Evolutionary conservation across 2,329 filamentous ascomycete genomes (phyloP).

Genomic region (Hypocreales sp.): DNA sequence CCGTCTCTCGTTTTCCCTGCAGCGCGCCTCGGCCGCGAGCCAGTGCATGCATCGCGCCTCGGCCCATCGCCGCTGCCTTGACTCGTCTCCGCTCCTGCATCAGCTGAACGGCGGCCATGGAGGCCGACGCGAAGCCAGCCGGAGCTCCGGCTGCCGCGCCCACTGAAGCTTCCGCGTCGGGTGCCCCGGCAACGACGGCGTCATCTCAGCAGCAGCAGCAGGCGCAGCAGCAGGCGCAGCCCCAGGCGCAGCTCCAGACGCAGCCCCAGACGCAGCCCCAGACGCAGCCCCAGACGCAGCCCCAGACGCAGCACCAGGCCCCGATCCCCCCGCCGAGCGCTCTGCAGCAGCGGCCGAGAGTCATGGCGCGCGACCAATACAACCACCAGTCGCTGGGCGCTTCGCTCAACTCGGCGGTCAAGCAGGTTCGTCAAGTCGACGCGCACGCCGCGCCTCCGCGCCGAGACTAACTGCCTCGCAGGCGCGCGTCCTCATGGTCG

Average conservation of each 20-base stretch:
- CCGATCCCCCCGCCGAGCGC: constrained; percentile 7
- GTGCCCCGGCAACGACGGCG: not conserved
- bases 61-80: too few species aligned
- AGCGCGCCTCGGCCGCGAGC: too few species aligned
- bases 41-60: too few species aligned
- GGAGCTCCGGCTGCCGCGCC: not conserved
- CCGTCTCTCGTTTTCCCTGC: too few species aligned
- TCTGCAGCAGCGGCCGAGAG: constrained; percentile 11
- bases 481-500: constrained; percentile 84
- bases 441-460: not conserved
- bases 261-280: not conserved
- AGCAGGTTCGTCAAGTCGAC: constrained; percentile 55
- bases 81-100: too few species aligned
- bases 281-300: not conserved
- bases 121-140: not conserved
- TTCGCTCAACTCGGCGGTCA: constrained; percentile 47
- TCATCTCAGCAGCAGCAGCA: not conserved
- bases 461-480: constrained; percentile 23
- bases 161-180: not conserved
- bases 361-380: constrained; percentile 32
- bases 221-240: not conserved
- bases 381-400: constrained; percentile 53
- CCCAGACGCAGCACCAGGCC: constrained; percentile 3
- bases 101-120: constrained; percentile 1
- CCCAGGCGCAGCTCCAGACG: constrained; percentile 3